Evolutionary conservation across 2,329 filamentous ascomycete species (phyloP).

Genomic region (Diaporthe ilicicola): DNA sequence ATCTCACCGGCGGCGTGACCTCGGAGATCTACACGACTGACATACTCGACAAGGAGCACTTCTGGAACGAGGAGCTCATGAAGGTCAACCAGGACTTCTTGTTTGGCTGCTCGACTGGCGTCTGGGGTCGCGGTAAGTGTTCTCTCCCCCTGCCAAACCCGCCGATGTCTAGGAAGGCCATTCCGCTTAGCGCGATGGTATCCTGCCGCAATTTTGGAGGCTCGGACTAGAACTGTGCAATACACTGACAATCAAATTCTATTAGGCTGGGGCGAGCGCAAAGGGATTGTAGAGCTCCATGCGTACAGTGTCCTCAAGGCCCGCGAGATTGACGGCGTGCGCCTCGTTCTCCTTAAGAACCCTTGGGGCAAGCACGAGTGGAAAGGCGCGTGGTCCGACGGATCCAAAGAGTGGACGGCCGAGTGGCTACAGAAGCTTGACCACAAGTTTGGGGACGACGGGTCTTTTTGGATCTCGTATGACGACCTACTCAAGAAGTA

Average conservation of each 20-base stretch:
- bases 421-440: conserved; percentile 65
- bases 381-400: conserved; percentile 63
- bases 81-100: conserved; percentile 84
- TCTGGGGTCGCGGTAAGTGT: conserved; percentile 57
- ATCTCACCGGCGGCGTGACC: conserved; percentile 74
- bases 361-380: conserved; percentile 71
- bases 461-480: conserved; percentile 71
- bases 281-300: conserved; percentile 66
- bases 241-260: background rate
- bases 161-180: background rate
- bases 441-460: conserved; percentile 69
- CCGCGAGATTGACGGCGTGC: conserved; percentile 56
- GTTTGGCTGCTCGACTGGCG: conserved; percentile 74
- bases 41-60: conserved; percentile 80
- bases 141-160: no score
- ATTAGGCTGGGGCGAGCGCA: conserved; percentile 64
- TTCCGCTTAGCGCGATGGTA: background rate
- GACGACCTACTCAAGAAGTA: conserved; percentile 70
- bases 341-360: conserved; percentile 60
- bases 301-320: conserved; percentile 70
- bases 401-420: conserved; percentile 63
- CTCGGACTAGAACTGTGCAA: background rate
- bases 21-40: conserved; percentile 74
- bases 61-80: conserved; percentile 84
- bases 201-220: background rate